A percentile compares a stretch with the other conserved stretches of the same genome.
phyloP scores from a whole-genome alignment of 805 yeast species.

The Saturnispora diversa region DNA sequence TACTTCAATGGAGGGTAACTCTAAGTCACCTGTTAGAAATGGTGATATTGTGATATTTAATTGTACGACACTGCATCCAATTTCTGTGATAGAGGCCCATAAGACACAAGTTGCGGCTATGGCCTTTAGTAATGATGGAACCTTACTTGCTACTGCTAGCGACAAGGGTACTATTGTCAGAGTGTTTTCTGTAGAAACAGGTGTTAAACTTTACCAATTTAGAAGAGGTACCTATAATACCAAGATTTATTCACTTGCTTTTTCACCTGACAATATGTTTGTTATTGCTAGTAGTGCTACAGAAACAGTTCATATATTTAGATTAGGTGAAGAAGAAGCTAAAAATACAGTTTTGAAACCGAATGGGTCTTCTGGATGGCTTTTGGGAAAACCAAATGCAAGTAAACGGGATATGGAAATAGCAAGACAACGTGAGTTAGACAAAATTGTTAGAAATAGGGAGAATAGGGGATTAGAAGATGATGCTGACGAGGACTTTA shows the following conservation, averaged over 20 bases:
- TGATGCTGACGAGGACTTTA: neutral
- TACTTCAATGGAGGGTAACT: neutral
- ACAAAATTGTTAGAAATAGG: conserved; percentile 12
- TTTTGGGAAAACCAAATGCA: conserved; percentile 10
- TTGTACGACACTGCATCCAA: conserved; percentile 64
- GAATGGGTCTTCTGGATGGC: conserved; percentile 13
- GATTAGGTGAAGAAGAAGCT: conserved; percentile 47
- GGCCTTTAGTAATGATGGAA: conserved; percentile 67
- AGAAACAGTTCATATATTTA: conserved; percentile 88
- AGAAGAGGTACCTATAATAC: conserved; percentile 89
- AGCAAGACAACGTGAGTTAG: conserved; percentile 13
- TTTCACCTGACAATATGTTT: conserved; percentile 66
- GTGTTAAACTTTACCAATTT: conserved; percentile 65
- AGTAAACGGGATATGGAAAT: conserved; percentile 11
- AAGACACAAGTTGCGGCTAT: conserved; percentile 68
- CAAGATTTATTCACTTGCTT: conserved; percentile 69
- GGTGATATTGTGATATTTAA: conserved; percentile 84
- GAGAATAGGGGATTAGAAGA: conserved; percentile 13
- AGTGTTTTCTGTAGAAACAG: conserved; percentile 69
- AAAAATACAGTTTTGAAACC: conserved; percentile 23
- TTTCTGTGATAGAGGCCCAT: conserved; percentile 86
- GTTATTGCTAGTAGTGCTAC: conserved; percentile 83
- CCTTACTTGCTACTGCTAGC: conserved; percentile 83
- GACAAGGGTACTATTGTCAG: conserved; percentile 86
- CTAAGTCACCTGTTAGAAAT: conserved; percentile 27